A percentile compares a stretch with the other conserved stretches of the same genome.
These are phyloP conservation scores for Cucumis hystrix DNA, from an alignment of 306 rosid genomes.

Conservation along the genomic window DNA sequence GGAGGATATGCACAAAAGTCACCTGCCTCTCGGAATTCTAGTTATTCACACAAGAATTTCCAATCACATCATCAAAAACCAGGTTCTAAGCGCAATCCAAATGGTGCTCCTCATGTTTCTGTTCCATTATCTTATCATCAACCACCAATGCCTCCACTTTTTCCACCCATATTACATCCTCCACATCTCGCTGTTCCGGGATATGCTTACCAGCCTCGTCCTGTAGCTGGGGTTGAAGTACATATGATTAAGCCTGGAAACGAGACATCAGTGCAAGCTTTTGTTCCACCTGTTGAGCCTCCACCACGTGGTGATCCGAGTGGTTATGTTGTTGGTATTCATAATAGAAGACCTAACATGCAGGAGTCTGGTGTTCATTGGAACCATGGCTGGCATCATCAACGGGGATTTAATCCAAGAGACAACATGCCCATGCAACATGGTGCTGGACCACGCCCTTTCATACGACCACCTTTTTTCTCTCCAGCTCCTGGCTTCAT, in stretches of 20 bases:
- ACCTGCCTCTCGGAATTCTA: slow-evolving; percentile 45
- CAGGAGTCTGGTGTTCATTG: slow-evolving; percentile 52
- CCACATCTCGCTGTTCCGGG: slow-evolving; percentile 56
- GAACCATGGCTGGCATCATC: slow-evolving; percentile 71
- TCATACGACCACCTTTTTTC: slow-evolving; percentile 45
- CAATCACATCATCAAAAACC: slow-evolving; percentile 51
- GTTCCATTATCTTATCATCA: slow-evolving; percentile 47
- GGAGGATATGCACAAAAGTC: slow-evolving; percentile 39
- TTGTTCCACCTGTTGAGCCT: slow-evolving; percentile 45
- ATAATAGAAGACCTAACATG: slow-evolving; percentile 51
- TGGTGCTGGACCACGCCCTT: slow-evolving; percentile 66
- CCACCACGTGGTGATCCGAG: slow-evolving; percentile 47
- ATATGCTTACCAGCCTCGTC: slow-evolving; percentile 53
- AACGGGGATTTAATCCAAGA: slow-evolving; percentile 46
- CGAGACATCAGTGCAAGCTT: slow-evolving; percentile 43
- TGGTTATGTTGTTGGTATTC: slow-evolving; percentile 34
- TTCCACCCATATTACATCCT: slow-evolving; percentile 49
- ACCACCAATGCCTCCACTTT: slow-evolving; percentile 35
- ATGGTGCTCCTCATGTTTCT: slow-evolving; percentile 43
- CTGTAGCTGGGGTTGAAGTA: slow-evolving; percentile 42
- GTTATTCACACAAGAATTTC: slow-evolving; percentile 32
- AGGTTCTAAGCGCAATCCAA: slow-evolving; percentile 45
- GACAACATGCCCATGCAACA: slow-evolving; percentile 54
- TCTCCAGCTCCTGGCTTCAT: slow-evolving; percentile 66
- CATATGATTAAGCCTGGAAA: slow-evolving; percentile 45